Conservation (phyloP, 2,329 filamentous ascomycete genomes). For the Fusarium pseudoanthophilum region DNA sequence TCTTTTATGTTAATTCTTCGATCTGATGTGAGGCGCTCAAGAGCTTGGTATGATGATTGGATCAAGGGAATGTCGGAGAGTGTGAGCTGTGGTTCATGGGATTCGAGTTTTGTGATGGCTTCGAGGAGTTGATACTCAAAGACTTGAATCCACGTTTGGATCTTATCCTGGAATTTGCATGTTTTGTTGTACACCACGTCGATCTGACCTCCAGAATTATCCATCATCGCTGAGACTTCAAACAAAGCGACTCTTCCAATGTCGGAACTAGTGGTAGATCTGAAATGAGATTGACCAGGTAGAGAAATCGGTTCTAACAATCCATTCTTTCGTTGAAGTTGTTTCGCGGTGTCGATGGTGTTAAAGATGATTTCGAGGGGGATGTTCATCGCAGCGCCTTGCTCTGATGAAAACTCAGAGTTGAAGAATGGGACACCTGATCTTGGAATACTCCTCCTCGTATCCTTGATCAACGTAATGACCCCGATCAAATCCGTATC, state of each 20-base stretch:
- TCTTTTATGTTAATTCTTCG: constrained; percentile 57
- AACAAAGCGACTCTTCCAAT: constrained; percentile 63
- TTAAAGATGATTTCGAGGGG: constrained; percentile 70
- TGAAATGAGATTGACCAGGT: constrained; percentile 53
- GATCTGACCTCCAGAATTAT: constrained; percentile 56
- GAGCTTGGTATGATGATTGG: constrained; percentile 58
- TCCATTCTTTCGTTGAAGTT: constrained; percentile 59
- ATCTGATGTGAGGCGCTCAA: constrained; percentile 57
- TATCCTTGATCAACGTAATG: constrained; percentile 65
- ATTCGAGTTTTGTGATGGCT: constrained; percentile 54
- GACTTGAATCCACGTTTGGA: constrained; percentile 58
- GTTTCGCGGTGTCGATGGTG: constrained; percentile 61
- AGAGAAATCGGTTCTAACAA: constrained; percentile 60
- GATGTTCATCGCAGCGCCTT: constrained; percentile 51
- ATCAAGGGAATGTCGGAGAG: constrained; percentile 61
- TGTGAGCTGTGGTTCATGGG: constrained; percentile 59
- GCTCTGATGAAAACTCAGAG: constrained; percentile 53
- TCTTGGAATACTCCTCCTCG: constrained; percentile 55
- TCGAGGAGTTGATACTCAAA: constrained; percentile 61
- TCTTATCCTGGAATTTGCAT: constrained; percentile 55
- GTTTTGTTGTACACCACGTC: constrained; percentile 58
- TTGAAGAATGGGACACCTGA: constrained; percentile 63
- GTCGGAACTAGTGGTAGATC: constrained; percentile 56
- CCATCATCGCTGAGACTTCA: constrained; percentile 60
- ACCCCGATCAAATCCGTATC: constrained; percentile 62